Evolutionary conservation across 306 rosid genomes (phyloP), one percentile per base, ranked within the genome.

Genomic region (Quercus agrifolia): DNA sequence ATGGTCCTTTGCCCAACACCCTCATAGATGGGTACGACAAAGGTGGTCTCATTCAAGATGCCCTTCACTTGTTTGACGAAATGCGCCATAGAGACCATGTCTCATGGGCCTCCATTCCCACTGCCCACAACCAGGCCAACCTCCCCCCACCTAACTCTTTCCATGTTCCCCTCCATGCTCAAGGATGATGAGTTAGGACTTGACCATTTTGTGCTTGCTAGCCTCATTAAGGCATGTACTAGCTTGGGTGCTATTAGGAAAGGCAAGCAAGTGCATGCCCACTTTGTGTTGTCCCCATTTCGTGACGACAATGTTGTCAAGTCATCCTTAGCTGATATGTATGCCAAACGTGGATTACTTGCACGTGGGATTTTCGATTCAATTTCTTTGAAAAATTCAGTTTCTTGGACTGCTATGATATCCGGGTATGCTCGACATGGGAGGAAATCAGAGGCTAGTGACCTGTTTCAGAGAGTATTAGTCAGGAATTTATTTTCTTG

Each of bases 251-350:
- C 63, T 56, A 4, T 80, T 80, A 83, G 82, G 67, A 91, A 66
- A 41, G 97, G 94, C 33, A 87, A 77, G 71, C 97, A 94, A 70
- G 85, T 89, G 5, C 98, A 94, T 70, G 94, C 85, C 18, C 87
- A 88, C 63, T 89, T 92, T 80, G n/a, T 86, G 49, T 58, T 91
- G 28, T 92, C 97, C 0, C 77, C 83, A 0, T 92, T 80, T 85
- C 51, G 49, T 6, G 70, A 77, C 1, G 98, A 94, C 8, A 87
- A 91, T 71, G 97, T 94, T 18, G 98, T 89, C 1, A 94, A 87
- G 87, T 92, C 98, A 4, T 89, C 98, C 0, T 73, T 94, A 77
- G 84, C 92, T 69, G 97, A 94, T 57, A 89, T 94, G 97, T 92
- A 94, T 72, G 84, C 93, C 0, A 92, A 91, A 74, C 89, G 94